Conservation (phyloP, 169 alveolate species). For the Theileria equi region DNA sequence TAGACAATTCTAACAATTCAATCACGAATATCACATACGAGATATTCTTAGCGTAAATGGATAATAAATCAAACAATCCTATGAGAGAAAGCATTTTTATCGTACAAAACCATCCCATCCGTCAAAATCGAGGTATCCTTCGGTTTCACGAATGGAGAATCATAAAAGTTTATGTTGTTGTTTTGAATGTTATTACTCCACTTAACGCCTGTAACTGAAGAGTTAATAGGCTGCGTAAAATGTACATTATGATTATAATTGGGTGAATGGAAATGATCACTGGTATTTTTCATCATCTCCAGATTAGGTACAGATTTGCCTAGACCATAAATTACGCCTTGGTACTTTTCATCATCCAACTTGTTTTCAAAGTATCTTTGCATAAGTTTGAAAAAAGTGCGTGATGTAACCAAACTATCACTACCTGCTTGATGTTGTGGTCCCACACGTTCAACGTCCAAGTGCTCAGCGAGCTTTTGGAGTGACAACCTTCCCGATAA, state of each 20-base stretch:
- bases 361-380: conserved; percentile 79
- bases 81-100: conserved; percentile 4
- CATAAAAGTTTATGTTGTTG: conserved; percentile 3
- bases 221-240: not conserved
- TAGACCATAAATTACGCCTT: conserved; percentile 83
- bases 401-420: conserved; percentile 93
- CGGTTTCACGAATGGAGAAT: conserved; percentile 21
- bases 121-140: conserved; percentile 14
- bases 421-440: conserved; percentile 98
- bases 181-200: conserved; percentile 16
- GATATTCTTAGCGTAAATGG: not conserved
- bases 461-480: conserved; percentile 81
- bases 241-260: not conserved
- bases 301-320: conserved; percentile 66
- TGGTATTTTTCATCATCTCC: not conserved
- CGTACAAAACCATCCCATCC: conserved; percentile 6
- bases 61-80: not conserved
- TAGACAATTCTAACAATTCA: not conserved
- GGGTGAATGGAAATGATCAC: not conserved
- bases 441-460: conserved; percentile 91
- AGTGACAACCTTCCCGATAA: conserved; percentile 80
- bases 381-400: conserved; percentile 89
- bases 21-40: not conserved
- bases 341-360: conserved; percentile 79
- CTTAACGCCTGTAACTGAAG: not conserved